These are phyloP conservation scores for Paecilomyces formosus DNA, from an alignment of 2,329 filamentous ascomycete species.

Conservation along the genomic window DNA sequence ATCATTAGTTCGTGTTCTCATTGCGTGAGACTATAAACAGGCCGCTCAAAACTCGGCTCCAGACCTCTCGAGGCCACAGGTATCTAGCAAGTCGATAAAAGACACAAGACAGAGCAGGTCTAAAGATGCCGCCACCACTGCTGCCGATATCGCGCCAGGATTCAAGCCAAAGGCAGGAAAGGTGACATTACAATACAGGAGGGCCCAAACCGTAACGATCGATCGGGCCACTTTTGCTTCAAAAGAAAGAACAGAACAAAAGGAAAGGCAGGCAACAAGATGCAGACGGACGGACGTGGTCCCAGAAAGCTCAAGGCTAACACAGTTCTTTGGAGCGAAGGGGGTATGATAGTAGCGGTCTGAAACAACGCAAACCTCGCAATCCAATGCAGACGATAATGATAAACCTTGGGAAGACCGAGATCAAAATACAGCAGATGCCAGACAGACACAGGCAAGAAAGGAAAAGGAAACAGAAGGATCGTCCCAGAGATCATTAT, in stretches of 20 bases:
- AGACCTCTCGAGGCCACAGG: background rate
- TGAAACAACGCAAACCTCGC: slow-evolving; percentile 1
- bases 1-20: background rate
- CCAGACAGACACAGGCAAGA: slow-evolving; percentile 1
- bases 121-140: background rate
- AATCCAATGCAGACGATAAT: background rate
- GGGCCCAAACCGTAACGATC: background rate
- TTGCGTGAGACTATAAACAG: background rate
- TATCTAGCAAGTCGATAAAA: background rate
- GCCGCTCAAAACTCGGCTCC: background rate
- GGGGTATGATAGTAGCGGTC: background rate
- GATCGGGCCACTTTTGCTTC: background rate
- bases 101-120: background rate
- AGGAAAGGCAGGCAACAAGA: background rate
- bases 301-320: slow-evolving; percentile 6
- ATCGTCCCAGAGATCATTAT: slow-evolving; percentile 1
- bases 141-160: background rate
- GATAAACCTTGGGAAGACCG: background rate
- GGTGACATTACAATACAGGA: background rate
- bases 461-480: slow-evolving; percentile 1
- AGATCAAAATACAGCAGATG: slow-evolving; percentile 3
- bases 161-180: background rate
- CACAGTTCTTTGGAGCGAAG: slow-evolving; percentile 1
- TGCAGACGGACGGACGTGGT: background rate
- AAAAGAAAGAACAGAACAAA: slow-evolving; percentile 8